These are phyloP conservation scores for Epichloe sylvatica DNA, from an alignment of 2,329 filamentous ascomycete genomes.

Conservation along the genomic window DNA sequence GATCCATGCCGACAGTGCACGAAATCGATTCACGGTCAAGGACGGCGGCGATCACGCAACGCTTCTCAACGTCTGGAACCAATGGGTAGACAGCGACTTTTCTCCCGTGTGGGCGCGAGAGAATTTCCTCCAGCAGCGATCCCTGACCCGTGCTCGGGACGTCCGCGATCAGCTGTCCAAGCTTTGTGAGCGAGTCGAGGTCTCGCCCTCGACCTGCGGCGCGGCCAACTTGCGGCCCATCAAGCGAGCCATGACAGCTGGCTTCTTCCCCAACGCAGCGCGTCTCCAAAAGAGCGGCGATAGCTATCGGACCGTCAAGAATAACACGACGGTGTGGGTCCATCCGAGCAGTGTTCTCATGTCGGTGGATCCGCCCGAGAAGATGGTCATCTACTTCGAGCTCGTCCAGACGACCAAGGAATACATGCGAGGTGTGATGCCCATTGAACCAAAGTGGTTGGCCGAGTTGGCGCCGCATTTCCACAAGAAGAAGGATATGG, in stretches of 20 bases:
- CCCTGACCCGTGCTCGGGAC: constrained; percentile 76
- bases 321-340: constrained; percentile 75
- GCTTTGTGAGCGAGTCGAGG: constrained; percentile 85
- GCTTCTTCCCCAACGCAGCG: constrained; percentile 90
- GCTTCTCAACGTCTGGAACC: constrained; percentile 84
- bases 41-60: constrained; percentile 85
- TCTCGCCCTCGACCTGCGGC: constrained; percentile 55
- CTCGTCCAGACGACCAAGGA: constrained; percentile 74
- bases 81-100: constrained; percentile 89
- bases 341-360: constrained; percentile 77
- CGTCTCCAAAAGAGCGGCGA: constrained; percentile 71
- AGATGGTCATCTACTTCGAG: constrained; percentile 81
- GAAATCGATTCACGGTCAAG: constrained; percentile 75
- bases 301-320: constrained; percentile 84
- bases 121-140: constrained; percentile 86
- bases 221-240: constrained; percentile 59
- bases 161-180: constrained; percentile 86
- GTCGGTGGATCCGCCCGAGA: constrained; percentile 58
- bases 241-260: constrained; percentile 74
- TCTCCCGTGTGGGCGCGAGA: constrained; percentile 76
- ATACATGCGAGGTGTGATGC: constrained; percentile 81
- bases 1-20: constrained; percentile 82
- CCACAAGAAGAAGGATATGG: constrained; percentile 82
- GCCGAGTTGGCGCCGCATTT: constrained; percentile 87
- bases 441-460: constrained; percentile 72